A percentile compares a stretch with the other conserved stretches of the same genome.
Evolutionary conservation across 2,329 filamentous ascomycete genomes (phyloP).

Genomic region (Aspergillus sp.): DNA sequence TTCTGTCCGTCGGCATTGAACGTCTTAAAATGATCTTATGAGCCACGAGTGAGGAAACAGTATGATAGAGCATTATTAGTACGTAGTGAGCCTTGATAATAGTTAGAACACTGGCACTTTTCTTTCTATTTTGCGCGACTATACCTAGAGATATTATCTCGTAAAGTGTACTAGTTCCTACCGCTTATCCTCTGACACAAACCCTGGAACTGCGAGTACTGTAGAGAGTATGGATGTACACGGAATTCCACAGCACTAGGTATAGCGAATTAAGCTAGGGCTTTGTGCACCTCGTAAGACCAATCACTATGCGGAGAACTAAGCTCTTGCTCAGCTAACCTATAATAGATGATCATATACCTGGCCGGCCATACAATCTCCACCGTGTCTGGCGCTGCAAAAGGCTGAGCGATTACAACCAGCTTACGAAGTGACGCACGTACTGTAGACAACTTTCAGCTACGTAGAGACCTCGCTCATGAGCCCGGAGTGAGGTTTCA

Average conservation of each 20-base stretch:
- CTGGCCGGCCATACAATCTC: background rate
- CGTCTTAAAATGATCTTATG: constrained; percentile 11
- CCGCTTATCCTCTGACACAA: too few relatives aligned
- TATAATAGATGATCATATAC: too few relatives aligned
- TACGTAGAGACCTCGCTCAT: too few relatives aligned
- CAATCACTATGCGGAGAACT: background rate
- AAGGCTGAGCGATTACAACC: background rate
- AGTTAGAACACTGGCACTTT: background rate
- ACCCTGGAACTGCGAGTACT: too few relatives aligned
- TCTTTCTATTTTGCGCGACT: background rate
- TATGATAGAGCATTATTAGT: background rate
- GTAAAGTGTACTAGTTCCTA: background rate
- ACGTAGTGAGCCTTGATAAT: background rate
- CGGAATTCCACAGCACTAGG: too few relatives aligned
- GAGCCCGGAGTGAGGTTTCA: too few relatives aligned
- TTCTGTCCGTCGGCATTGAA: background rate
- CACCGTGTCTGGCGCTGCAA: background rate
- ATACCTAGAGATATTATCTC: background rate
- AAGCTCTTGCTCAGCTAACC: background rate
- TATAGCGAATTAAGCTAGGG: background rate
- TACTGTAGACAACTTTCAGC: too few relatives aligned
- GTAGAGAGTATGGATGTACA: too few relatives aligned
- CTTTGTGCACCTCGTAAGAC: background rate
- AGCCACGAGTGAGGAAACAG: background rate
- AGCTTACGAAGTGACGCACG: too few relatives aligned